Conservation (phyloP, 495 filamentous ascomycete species). For the Trichocladium antarcticum region DNA sequence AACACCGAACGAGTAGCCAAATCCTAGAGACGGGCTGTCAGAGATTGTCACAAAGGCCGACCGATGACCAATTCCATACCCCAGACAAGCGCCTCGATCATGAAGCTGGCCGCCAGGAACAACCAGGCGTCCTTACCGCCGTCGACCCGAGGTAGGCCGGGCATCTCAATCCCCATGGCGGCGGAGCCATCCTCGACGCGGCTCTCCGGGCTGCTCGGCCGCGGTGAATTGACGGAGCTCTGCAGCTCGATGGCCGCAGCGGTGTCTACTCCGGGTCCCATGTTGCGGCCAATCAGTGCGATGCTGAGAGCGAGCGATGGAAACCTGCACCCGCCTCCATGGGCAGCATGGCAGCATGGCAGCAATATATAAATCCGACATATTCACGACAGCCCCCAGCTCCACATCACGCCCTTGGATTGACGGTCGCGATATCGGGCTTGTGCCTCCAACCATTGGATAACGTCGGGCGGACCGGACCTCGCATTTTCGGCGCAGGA, state of each 20-base stretch:
- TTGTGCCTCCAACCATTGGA: no score
- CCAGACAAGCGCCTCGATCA: slow-evolving; percentile 56
- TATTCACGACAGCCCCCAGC: background rate
- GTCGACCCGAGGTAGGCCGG: slow-evolving; percentile 47
- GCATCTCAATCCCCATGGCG: slow-evolving; percentile 19
- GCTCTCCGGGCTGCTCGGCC: background rate
- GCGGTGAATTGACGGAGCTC: background rate
- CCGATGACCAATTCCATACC: no score
- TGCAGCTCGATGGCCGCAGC: slow-evolving; percentile 2
- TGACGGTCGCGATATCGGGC: background rate
- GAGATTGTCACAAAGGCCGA: background rate
- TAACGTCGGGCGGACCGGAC: no score
- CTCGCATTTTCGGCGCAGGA: background rate
- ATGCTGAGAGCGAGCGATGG: no score
- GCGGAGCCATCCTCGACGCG: background rate
- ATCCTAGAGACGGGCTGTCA: slow-evolving; percentile 34
- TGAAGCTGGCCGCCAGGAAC: slow-evolving; percentile 50
- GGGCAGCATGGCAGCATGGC: no score
- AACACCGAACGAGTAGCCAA: slow-evolving; percentile 49
- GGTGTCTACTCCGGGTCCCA: background rate
- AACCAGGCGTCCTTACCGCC: slow-evolving; percentile 54
- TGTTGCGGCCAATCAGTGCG: background rate
- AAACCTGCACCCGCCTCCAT: no score
- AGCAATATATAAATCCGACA: no score
- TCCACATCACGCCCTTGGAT: background rate